A percentile compares a stretch with the other conserved stretches of the same genome.
Conservation (phyloP, 73 alveolate species). For the Symbiodinium pilosum region DNA sequence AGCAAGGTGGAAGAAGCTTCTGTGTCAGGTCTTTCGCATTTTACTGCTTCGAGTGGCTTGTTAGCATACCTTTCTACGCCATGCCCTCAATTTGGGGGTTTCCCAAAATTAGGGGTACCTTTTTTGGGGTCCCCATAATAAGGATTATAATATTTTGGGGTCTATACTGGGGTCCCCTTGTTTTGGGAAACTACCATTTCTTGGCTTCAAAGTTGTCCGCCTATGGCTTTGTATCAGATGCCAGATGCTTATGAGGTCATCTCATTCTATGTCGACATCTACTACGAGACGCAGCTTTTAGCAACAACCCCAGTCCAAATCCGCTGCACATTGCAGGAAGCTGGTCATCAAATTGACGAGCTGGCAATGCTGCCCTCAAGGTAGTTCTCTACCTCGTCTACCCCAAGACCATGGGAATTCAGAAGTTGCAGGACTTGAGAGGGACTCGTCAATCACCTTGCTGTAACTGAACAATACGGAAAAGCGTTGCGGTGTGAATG, state of each 20-base stretch:
- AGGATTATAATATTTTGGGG: too few relatives aligned
- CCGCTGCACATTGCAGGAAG: neutral
- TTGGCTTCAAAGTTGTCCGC: too few relatives aligned
- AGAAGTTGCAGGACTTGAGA: conserved; percentile 44
- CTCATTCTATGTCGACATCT: conserved; percentile 84
- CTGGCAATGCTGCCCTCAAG: too few relatives aligned
- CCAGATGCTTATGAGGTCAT: conserved; percentile 28
- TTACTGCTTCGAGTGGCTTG: conserved; percentile 89
- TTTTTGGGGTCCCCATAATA: too few relatives aligned
- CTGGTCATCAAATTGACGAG: neutral
- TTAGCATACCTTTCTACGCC: conserved; percentile 88
- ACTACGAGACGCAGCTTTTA: conserved; percentile 80
- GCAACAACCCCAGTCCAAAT: conserved; percentile 4
- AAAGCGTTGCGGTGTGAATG: too few relatives aligned
- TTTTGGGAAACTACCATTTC: too few relatives aligned
- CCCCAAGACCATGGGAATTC: conserved; percentile 74
- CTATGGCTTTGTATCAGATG: too few relatives aligned
- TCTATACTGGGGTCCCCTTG: too few relatives aligned
- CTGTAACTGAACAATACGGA: too few relatives aligned
- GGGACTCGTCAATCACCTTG: too few relatives aligned
- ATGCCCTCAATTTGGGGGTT: neutral
- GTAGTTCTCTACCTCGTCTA: conserved; percentile 49
- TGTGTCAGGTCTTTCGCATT: conserved; percentile 47
- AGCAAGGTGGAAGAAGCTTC: too few relatives aligned
- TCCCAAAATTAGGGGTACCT: too few relatives aligned